phyloP scores from a whole-genome alignment of 495 filamentous ascomycete genomes.

The Sporormia fimetaria region DNA sequence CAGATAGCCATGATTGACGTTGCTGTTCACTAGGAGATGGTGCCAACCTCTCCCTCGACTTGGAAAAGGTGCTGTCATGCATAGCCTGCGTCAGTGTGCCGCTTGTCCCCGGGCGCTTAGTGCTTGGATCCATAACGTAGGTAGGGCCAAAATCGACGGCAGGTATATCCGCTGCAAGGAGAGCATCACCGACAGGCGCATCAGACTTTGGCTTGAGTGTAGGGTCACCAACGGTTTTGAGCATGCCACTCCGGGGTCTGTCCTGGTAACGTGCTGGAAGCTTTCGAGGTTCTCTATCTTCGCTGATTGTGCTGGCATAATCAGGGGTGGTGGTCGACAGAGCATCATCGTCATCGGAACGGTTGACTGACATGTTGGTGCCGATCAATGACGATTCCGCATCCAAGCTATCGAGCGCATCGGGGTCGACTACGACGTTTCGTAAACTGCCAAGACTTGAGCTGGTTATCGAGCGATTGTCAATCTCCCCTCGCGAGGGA shows the following conservation, averaged over 20 bases:
- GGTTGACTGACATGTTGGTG: slow-evolving; percentile 21
- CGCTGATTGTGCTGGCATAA: slow-evolving; percentile 36
- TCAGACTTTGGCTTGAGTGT: slow-evolving; percentile 37
- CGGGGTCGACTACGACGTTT: slow-evolving; percentile 52
- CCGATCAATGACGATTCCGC: slow-evolving; percentile 6
- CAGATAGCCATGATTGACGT: slow-evolving; percentile 12
- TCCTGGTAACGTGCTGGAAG: slow-evolving; percentile 34
- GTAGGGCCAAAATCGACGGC: slow-evolving; percentile 82
- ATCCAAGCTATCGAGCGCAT: slow-evolving; percentile 43
- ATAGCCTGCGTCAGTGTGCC: slow-evolving; percentile 32
- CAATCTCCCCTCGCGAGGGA: slow-evolving; percentile 17
- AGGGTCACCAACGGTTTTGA: slow-evolving; percentile 66
- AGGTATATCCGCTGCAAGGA: slow-evolving; percentile 47
- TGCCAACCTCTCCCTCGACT: slow-evolving; percentile 17
- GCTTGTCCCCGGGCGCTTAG: slow-evolving; percentile 37
- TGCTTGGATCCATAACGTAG: slow-evolving; percentile 38
- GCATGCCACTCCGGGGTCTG: slow-evolving; percentile 65
- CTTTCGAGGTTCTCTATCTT: slow-evolving; percentile 15
- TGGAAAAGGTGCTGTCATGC: slow-evolving; percentile 19
- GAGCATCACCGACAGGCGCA: slow-evolving; percentile 50
- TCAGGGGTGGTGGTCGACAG: slow-evolving; percentile 32
- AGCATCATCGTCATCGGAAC: slow-evolving; percentile 29
- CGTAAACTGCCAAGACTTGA: slow-evolving; percentile 55
- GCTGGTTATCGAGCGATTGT: slow-evolving; percentile 26
- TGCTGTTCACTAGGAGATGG: slow-evolving; percentile 13